A percentile compares a stretch with the other conserved stretches of the same genome.
Conservation (phyloP, 768 basidiomycete species). For the Filobasidium wieringae region DNA sequence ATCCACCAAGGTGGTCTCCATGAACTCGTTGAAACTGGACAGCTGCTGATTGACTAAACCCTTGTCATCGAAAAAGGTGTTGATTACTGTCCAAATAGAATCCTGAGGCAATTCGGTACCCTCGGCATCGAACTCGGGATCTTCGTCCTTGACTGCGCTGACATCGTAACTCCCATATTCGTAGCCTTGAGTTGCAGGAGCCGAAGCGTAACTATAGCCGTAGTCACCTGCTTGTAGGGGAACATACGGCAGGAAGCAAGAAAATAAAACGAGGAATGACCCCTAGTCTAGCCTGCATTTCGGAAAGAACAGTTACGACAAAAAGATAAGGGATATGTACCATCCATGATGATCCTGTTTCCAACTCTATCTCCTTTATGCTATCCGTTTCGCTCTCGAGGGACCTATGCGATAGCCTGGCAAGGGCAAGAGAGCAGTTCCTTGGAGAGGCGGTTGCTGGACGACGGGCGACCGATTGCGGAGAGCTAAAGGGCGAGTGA, state of each 20-base stretch:
- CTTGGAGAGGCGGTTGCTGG: no score
- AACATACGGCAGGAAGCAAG: not conserved
- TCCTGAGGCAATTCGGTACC: constrained; percentile 14
- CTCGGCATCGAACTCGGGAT: not conserved
- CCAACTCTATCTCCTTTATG: not conserved
- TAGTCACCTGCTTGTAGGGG: not conserved
- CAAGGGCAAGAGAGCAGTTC: no score
- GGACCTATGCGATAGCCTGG: not conserved
- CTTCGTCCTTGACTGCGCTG: not conserved
- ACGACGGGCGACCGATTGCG: no score
- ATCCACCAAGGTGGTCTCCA: constrained; percentile 99
- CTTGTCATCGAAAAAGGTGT: constrained; percentile 91
- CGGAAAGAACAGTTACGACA: not conserved
- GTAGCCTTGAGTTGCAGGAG: not conserved
- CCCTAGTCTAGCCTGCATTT: not conserved
- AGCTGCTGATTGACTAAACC: constrained; percentile 96
- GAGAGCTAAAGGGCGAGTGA: no score
- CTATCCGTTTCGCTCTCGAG: not conserved
- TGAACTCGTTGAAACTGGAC: constrained; percentile 96
- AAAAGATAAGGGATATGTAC: not conserved
- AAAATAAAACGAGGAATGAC: not conserved
- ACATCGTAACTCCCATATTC: not conserved
- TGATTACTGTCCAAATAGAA: constrained; percentile 56
- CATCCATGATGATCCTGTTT: not conserved
- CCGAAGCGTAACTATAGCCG: not conserved